Conservation (phyloP, 192 early-diverging fungal genomes). For the Linnemannia schmuckeri region DNA sequence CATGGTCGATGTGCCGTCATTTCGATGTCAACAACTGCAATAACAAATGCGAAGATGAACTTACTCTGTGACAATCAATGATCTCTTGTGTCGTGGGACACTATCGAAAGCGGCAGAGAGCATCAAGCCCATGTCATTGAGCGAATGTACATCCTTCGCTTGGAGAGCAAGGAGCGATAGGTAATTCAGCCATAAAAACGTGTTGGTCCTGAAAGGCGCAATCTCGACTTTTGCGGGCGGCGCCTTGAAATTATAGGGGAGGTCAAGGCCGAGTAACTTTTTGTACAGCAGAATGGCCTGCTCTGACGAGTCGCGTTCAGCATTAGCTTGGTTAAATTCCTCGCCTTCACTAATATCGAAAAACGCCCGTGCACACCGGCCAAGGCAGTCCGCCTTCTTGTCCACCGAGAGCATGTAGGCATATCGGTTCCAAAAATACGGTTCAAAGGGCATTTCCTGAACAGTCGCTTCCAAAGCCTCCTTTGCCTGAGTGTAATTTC, state of each 20-base stretch:
- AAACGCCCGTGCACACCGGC: slow-evolving; percentile 23
- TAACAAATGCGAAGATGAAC: neutral
- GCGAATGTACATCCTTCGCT: neutral
- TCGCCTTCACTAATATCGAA: slow-evolving; percentile 3
- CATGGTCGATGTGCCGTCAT: too few species aligned
- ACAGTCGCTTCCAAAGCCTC: slow-evolving; percentile 7
- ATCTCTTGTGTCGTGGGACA: neutral
- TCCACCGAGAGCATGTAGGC: slow-evolving; percentile 14
- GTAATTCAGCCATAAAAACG: slow-evolving; percentile 54
- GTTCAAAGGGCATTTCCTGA: slow-evolving; percentile 18
- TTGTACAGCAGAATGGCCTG: slow-evolving; percentile 27
- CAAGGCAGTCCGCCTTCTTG: slow-evolving; percentile 13
- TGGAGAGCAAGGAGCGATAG: slow-evolving; percentile 35
- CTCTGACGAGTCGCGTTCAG: neutral
- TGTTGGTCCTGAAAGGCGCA: slow-evolving; percentile 9
- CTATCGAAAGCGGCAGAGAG: slow-evolving; percentile 15
- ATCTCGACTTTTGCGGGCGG: slow-evolving; percentile 11
- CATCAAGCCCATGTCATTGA: slow-evolving; percentile 9
- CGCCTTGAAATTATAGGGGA: slow-evolving; percentile 11
- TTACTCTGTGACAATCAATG: slow-evolving; percentile 33
- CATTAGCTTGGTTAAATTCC: neutral
- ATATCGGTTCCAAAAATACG: slow-evolving; percentile 51
- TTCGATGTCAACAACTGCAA: neutral
- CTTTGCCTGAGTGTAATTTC: slow-evolving; percentile 1
- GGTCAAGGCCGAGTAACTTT: slow-evolving; percentile 21